phyloP scores from a whole-genome alignment of 108 stramenopile genomes.

The Parmales sp. region DNA sequence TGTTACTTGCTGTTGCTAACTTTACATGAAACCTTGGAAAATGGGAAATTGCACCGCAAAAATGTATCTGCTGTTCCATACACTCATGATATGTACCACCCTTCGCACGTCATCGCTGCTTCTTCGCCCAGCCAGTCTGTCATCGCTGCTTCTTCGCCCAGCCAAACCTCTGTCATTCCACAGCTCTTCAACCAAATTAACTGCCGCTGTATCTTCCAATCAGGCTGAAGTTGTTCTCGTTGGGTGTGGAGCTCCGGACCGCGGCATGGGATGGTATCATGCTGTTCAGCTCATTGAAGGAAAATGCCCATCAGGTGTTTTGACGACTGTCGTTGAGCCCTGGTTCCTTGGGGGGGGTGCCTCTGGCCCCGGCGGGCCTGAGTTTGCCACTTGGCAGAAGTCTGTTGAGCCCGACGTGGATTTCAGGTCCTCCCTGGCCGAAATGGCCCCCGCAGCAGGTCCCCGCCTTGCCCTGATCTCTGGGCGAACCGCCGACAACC shows the following conservation, averaged over 20 bases:
- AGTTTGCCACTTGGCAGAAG: constrained; percentile 60
- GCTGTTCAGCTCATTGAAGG: constrained; percentile 69
- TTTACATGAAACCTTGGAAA: neutral
- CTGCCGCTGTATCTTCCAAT: neutral
- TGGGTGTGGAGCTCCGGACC: constrained; percentile 52
- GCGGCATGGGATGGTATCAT: constrained; percentile 80
- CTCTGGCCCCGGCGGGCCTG: constrained; percentile 62
- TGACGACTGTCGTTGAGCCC: constrained; percentile 77
- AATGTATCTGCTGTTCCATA: neutral
- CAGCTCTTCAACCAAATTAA: neutral
- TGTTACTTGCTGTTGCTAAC: neutral
- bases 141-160: no score
- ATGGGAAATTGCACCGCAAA: neutral
- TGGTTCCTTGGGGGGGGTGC: constrained; percentile 77
- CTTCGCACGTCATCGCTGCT: neutral
- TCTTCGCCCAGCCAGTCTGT: neutral
- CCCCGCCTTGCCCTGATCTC: constrained; percentile 73
- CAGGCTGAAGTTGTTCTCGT: constrained; percentile 58
- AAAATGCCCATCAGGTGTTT: constrained; percentile 62
- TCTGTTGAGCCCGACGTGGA: constrained; percentile 46
- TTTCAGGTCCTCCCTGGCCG: constrained; percentile 55
- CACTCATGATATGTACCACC: neutral
- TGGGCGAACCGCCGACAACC: constrained; percentile 81
- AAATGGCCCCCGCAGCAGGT: constrained; percentile 54
- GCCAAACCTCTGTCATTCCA: neutral